Evolutionary conservation across 2,329 filamentous ascomycete species (phyloP).

Genomic region (Phialophora verrucosa): DNA sequence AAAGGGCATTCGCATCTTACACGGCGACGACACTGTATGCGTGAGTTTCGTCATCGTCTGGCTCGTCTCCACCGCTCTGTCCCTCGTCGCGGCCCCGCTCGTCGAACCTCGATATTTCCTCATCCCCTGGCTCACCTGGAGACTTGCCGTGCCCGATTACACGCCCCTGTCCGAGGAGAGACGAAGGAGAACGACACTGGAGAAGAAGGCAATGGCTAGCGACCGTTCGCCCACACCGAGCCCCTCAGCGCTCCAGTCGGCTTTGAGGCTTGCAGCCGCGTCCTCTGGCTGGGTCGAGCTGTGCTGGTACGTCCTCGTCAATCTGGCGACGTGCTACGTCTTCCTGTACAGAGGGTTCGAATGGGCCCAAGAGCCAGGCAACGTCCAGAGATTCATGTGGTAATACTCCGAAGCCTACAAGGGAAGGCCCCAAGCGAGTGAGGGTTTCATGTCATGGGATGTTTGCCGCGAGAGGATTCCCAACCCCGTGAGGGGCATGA

Average conservation of each 20-base stretch:
- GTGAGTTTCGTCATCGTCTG: slow-evolving; percentile 65
- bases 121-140: slow-evolving; percentile 91
- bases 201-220: slow-evolving; percentile 29
- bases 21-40: slow-evolving; percentile 41
- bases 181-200: slow-evolving; percentile 2
- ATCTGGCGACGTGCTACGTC: slow-evolving; percentile 59
- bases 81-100: slow-evolving; percentile 83
- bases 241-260: slow-evolving; percentile 12
- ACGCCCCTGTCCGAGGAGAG: slow-evolving; percentile 15
- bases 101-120: slow-evolving; percentile 98
- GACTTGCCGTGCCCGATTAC: slow-evolving; percentile 68
- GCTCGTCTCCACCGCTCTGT: slow-evolving; percentile 74
- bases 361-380: slow-evolving; percentile 64
- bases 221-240: slow-evolving; percentile 36
- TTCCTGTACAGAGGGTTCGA: slow-evolving; percentile 63
- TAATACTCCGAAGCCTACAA: slow-evolving; percentile 38
- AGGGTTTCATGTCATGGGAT: background rate
- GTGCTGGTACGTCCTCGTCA: slow-evolving; percentile 62
- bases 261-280: slow-evolving; percentile 40
- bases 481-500: background rate
- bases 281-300: slow-evolving; percentile 59
- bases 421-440: background rate
- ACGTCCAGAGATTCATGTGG: slow-evolving; percentile 67
- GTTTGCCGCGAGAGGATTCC: background rate
- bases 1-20: slow-evolving; percentile 29